Conservation (phyloP, 768 basidiomycete species). For the Leccinellum luteum region DNA sequence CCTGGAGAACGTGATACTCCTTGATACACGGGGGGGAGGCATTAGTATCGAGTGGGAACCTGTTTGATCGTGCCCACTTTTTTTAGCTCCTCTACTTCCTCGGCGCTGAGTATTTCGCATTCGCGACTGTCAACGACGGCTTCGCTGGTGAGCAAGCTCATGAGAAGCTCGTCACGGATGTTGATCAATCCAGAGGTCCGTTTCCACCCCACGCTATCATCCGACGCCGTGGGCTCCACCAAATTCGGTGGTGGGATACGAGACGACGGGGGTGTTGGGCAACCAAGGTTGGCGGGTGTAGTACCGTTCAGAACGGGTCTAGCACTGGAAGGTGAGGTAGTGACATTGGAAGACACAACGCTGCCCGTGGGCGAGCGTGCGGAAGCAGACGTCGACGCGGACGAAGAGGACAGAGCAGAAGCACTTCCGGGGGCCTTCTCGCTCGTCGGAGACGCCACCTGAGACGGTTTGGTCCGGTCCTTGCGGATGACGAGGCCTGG, state of each 20-base stretch:
- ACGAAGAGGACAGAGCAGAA: constrained; percentile 25
- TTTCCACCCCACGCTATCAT: constrained; percentile 38
- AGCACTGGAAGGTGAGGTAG: constrained; percentile 15
- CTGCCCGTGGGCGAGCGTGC: constrained; percentile 25
- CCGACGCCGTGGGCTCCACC: constrained; percentile 36
- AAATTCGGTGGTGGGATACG: constrained; percentile 29
- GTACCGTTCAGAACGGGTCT: constrained; percentile 15
- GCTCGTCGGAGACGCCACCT: constrained; percentile 19
- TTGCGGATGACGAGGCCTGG: constrained; percentile 50
- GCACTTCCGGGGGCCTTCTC: constrained; percentile 26
- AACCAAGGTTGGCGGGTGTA: constrained; percentile 14
- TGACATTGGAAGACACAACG: constrained; percentile 21
- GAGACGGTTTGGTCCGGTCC: constrained; percentile 38
- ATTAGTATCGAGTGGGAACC: constrained; percentile 10
- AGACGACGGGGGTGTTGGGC: constrained; percentile 44
- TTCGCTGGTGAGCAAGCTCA: constrained; percentile 89
- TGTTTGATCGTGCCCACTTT: constrained; percentile 44
- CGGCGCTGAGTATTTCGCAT: constrained; percentile 71
- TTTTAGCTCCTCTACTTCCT: constrained; percentile 69
- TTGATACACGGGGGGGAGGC: constrained; percentile 26
- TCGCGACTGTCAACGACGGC: constrained; percentile 90
- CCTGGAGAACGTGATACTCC: constrained; percentile 73
- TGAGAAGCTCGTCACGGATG: constrained; percentile 78
- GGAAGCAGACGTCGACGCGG: constrained; percentile 21
- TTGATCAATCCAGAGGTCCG: constrained; percentile 46